Conservation (phyloP, 164 flowering plant species). For the Platanus orientalis region DNA sequence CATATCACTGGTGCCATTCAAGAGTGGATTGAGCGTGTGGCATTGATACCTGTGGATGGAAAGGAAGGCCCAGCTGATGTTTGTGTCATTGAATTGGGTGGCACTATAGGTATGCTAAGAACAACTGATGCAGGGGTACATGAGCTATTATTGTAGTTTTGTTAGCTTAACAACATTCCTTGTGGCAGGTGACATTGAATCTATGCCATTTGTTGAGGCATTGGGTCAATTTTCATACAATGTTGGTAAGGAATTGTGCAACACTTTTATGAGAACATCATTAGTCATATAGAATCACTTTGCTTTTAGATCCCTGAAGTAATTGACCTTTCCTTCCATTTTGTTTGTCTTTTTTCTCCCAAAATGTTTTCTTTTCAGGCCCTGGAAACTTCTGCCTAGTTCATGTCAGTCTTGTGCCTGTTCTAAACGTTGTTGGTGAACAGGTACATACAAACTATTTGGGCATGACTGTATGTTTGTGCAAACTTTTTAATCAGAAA, state of each 20-base stretch:
- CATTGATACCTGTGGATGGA: slow-evolving; percentile 91
- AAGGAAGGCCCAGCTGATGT: slow-evolving; percentile 88
- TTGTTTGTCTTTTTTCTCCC: neutral
- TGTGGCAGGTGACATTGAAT: slow-evolving; percentile 89
- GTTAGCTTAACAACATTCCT: neutral
- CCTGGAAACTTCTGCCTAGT: slow-evolving; percentile 85
- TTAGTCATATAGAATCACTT: too few species aligned
- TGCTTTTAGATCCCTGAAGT: neutral
- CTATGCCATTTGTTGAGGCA: slow-evolving; percentile 94
- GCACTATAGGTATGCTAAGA: slow-evolving; percentile 74
- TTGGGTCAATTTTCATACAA: slow-evolving; percentile 89
- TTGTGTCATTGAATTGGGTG: slow-evolving; percentile 94
- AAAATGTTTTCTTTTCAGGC: slow-evolving; percentile 34
- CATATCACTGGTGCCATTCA: slow-evolving; percentile 95
- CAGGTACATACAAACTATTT: slow-evolving; percentile 42
- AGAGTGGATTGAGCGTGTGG: slow-evolving; percentile 91
- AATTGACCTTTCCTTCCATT: too few species aligned
- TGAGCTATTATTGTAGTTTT: too few species aligned
- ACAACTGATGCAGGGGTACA: neutral
- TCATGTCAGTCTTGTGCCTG: slow-evolving; percentile 98
- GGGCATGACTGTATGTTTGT: neutral
- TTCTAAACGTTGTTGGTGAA: slow-evolving; percentile 87
- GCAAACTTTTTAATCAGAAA: neutral
- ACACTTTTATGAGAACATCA: slow-evolving; percentile 2
- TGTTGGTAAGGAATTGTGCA: slow-evolving; percentile 55